These are phyloP conservation scores for Podosphaera fusca DNA, from an alignment of 2,329 filamentous ascomycete genomes.

Conservation along the genomic window DNA sequence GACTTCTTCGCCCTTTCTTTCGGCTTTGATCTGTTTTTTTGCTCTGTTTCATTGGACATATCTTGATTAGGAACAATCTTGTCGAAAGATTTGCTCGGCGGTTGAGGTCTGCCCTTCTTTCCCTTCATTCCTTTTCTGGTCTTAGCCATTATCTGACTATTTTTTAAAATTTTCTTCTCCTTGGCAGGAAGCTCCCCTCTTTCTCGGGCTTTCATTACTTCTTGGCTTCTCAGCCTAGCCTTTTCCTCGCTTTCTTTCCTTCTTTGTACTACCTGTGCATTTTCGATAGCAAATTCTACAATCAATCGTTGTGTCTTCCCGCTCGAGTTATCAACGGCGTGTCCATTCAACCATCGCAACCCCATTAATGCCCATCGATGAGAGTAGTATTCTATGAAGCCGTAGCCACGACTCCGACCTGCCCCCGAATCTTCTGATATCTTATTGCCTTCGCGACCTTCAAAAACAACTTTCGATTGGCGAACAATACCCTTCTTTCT, in stretches of 20 bases:
- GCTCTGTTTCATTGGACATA: slow-evolving; percentile 2
- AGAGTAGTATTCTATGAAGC: slow-evolving; percentile 89
- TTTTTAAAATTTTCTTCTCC: slow-evolving; percentile 15
- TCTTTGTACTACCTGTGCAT: slow-evolving; percentile 78
- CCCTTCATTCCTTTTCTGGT: slow-evolving; percentile 17
- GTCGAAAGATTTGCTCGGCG: not conserved
- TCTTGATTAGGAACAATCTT: not conserved
- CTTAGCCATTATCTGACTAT: slow-evolving; percentile 16
- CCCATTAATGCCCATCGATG: slow-evolving; percentile 92
- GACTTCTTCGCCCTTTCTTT: no score
- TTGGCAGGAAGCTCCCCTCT: slow-evolving; percentile 14
- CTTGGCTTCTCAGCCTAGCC: slow-evolving; percentile 20
- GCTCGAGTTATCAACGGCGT: slow-evolving; percentile 29
- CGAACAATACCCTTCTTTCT: slow-evolving; percentile 74
- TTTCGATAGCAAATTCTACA: slow-evolving; percentile 95
- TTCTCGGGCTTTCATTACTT: slow-evolving; percentile 16
- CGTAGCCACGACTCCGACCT: slow-evolving; percentile 75
- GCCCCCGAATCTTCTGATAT: slow-evolving; percentile 53
- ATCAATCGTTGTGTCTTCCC: slow-evolving; percentile 78
- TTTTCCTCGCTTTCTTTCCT: slow-evolving; percentile 41
- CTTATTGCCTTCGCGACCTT: slow-evolving; percentile 67
- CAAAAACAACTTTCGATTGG: slow-evolving; percentile 88
- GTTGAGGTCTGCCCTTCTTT: slow-evolving; percentile 3
- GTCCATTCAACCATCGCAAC: slow-evolving; percentile 77
- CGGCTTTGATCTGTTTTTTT: slow-evolving; percentile 4